Evolutionary conservation across 148 eudicot species (phyloP).

Genomic region (Beta vulgaris): DNA sequence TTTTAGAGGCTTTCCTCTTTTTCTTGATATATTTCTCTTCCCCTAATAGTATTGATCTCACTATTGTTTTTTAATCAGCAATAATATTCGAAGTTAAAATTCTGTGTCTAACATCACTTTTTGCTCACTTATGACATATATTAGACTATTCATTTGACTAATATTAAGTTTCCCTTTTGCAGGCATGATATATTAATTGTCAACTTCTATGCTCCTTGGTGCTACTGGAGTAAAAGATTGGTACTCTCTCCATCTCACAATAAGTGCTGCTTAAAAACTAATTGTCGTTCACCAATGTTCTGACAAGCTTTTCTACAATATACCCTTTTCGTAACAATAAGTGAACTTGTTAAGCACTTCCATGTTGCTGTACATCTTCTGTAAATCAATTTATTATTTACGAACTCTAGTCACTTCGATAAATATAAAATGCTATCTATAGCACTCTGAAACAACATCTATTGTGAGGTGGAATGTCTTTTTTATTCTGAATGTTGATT

Average conservation of each 20-base stretch:
- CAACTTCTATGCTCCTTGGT: slow-evolving; percentile 95
- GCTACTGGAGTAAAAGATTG: slow-evolving; percentile 85
- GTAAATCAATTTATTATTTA: not conserved
- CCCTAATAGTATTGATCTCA: not conserved
- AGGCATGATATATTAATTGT: slow-evolving; percentile 78
- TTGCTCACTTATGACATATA: not conserved
- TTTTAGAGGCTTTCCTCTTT: not conserved
- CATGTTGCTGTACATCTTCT: not conserved
- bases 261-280: not conserved
- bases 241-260: slow-evolving; percentile 29
- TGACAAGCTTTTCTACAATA: not conserved
- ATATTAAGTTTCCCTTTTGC: slow-evolving; percentile 31
- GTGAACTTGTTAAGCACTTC: not conserved
- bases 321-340: not conserved
- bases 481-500: not conserved
- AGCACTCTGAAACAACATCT: not conserved
- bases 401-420: not conserved
- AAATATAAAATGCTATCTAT: not conserved
- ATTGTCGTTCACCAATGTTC: not conserved
- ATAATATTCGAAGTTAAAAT: not conserved
- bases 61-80: not conserved
- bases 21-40: not conserved
- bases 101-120: not conserved
- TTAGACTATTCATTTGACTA: not conserved
- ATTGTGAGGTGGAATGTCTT: not conserved